Conservation (phyloP, 208 protist genomes). For the Acanthamoeba sp. region DNA sequence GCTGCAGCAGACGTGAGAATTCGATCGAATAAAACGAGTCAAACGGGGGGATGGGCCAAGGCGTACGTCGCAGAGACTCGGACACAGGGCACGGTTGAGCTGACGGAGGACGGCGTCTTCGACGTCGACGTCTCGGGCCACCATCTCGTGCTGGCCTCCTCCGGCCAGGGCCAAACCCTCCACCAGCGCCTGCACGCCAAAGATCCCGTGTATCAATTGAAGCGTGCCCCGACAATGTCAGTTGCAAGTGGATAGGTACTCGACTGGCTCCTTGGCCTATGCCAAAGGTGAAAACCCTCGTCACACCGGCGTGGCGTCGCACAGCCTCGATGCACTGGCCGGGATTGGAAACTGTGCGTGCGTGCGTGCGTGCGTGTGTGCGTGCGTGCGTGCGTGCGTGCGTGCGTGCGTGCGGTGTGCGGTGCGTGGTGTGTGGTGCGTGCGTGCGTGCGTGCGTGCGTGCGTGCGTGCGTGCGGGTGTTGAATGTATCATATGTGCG, state of each 20-base stretch:
- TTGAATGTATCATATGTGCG: too few species aligned
- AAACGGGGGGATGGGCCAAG: background rate
- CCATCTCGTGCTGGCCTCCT: conserved; percentile 24
- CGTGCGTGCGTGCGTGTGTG: too few species aligned
- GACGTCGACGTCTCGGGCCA: background rate
- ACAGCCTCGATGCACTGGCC: conserved; percentile 52
- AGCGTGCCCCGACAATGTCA: background rate
- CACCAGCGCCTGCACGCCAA: background rate
- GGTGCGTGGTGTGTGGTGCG: too few species aligned
- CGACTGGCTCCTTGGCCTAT: conserved; percentile 75
- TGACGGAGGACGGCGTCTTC: conserved; percentile 18
- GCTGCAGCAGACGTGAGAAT: background rate
- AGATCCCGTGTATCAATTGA: background rate
- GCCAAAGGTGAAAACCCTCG: conserved; percentile 83
- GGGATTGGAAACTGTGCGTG: background rate
- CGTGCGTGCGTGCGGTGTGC: background rate
- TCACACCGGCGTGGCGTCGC: background rate
- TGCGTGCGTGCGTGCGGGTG: too few species aligned
- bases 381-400: background rate
- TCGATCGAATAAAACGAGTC: background rate
- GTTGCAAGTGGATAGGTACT: background rate
- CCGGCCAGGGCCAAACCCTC: background rate
- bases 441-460: too few species aligned
- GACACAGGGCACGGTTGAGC: background rate
- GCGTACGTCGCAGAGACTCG: background rate